Base-by-base conservation (phyloP, 371 early-diverging fungal genomes). In the Capillidium heterosporum region DNA sequence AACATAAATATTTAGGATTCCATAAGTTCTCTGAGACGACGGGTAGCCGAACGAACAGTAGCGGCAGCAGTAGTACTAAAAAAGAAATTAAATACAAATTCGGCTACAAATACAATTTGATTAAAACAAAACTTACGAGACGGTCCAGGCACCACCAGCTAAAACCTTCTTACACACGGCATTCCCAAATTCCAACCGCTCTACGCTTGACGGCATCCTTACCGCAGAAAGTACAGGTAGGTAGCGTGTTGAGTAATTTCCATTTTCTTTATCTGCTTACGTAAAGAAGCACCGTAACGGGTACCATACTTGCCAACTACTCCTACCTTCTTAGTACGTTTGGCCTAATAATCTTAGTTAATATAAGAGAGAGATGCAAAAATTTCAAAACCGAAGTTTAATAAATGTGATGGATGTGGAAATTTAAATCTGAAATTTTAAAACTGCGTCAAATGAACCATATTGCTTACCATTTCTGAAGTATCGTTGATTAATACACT, bases 301-400 rank as follows among this genome's bases (percentile, higher is more conserved):
- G 93, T 89, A 76, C 99, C 99, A 85, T 99, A 99, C 80, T 98
- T 99, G 71, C 99, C 99, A 77, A 85, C 82, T 73, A 99, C 89
- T 79, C 99, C 99, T 70, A 98, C 96, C 84, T 99, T 99, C 83
- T 92, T 97, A 58, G 99, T 99, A 76, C 97, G 87, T 78, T 95
- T 95, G 71, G 90, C 89, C 92, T 82, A 74, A 13, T 35, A 35
- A 35, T 7, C 13, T 35, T 13, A 7, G 4, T 35, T 35, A 35
- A 35, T n/a, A n/a, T n/a, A n/a, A n/a, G n/a, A n/a, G n/a, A n/a
- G n/a, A n/a, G n/a, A n/a, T n/a, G n/a, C n/a, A n/a, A n/a, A n/a
- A n/a, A n/a, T n/a, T n/a, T n/a, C n/a, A n/a, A n/a, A n/a, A n/a
- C n/a, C n/a, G n/a, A n/a, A n/a, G n/a, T n/a, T n/a, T n/a, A n/a